Evolutionary conservation across 352 stramenopile species (phyloP).

Genomic region (Globisporangium splendens): DNA sequence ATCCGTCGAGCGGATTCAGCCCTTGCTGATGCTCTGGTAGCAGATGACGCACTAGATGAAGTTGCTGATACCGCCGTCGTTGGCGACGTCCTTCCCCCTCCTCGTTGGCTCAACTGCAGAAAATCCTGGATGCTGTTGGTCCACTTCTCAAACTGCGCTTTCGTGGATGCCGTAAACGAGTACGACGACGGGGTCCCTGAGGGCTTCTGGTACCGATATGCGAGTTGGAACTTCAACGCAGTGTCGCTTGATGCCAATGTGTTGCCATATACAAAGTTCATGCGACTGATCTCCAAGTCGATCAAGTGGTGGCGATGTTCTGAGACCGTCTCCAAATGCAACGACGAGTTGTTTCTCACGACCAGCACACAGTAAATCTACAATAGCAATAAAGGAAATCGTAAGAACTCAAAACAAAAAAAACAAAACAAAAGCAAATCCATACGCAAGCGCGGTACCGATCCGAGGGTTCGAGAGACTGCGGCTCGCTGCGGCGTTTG

Average conservation of each 20-base stretch:
- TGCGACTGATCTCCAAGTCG: constrained; percentile 28
- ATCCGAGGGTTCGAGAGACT: constrained; percentile 36
- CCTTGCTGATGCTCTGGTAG: constrained; percentile 1
- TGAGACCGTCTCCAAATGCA: constrained; percentile 40
- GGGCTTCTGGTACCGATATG: constrained; percentile 3
- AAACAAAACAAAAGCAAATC: not conserved
- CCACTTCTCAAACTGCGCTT: constrained; percentile 30
- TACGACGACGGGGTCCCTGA: constrained; percentile 20
- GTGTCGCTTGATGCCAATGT: too few species aligned
- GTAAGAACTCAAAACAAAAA: not conserved
- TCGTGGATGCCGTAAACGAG: constrained; percentile 27
- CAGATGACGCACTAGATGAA: not conserved
- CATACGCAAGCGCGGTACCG: constrained; percentile 21
- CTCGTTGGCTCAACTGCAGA: too few species aligned
- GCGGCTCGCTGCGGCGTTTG: constrained; percentile 6
- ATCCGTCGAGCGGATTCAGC: not conserved
- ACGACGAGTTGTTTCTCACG: constrained; percentile 21
- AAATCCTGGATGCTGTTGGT: constrained; percentile 30
- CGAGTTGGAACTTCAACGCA: constrained; percentile 33
- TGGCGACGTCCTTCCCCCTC: not conserved
- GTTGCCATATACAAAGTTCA: constrained; percentile 22
- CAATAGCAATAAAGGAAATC: not conserved
- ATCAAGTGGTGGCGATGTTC: constrained; percentile 30
- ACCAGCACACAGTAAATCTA: constrained; percentile 49
- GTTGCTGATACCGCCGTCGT: not conserved